phyloP scores from a whole-genome alignment of 495 filamentous ascomycete species.

The Hypoxylon fuscum region DNA sequence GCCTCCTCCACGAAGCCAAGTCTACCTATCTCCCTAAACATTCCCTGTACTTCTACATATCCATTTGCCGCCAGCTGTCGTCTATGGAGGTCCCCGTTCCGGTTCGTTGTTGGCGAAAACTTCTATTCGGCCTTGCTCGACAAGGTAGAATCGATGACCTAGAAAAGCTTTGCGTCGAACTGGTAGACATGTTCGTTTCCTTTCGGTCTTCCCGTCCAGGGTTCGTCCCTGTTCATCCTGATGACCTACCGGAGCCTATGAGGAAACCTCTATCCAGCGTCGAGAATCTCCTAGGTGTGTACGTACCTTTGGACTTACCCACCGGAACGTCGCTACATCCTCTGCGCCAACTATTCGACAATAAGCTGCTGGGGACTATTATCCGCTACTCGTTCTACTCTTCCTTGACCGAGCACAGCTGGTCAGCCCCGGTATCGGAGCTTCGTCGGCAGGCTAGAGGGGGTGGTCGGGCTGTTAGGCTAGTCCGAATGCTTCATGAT shows the following conservation, averaged over 20 bases:
- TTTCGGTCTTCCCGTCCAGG: conserved; percentile 25
- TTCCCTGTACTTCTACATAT: conserved; percentile 37
- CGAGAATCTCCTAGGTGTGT: conserved; percentile 40
- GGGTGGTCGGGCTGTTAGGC: conserved; percentile 33
- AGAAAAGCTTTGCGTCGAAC: conserved; percentile 37
- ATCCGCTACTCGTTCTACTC: conserved; percentile 43
- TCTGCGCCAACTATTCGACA: conserved; percentile 44
- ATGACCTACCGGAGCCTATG: conserved; percentile 44
- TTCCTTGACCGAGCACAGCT: background rate
- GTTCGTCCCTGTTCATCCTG: conserved; percentile 41
- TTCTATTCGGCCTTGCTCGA: conserved; percentile 46
- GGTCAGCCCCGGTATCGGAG: background rate
- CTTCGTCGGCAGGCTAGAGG: conserved; percentile 5
- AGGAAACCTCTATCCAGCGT: conserved; percentile 25
- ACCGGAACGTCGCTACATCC: conserved; percentile 35
- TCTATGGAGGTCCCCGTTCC: conserved; percentile 44
- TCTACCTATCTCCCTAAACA: conserved; percentile 16
- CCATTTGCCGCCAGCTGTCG: conserved; percentile 38
- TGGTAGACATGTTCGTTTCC: conserved; percentile 38
- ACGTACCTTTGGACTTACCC: conserved; percentile 42
- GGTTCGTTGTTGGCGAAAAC: conserved; percentile 33
- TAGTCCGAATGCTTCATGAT: conserved; percentile 39
- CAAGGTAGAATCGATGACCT: conserved; percentile 43
- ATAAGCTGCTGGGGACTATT: conserved; percentile 36
- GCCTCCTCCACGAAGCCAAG: conserved; percentile 33